A percentile compares a stretch with the other conserved stretches of the same genome.
These are phyloP conservation scores for Toxoplasma gondii DNA, from an alignment of 169 alveolate genomes.

Conservation along the genomic window DNA sequence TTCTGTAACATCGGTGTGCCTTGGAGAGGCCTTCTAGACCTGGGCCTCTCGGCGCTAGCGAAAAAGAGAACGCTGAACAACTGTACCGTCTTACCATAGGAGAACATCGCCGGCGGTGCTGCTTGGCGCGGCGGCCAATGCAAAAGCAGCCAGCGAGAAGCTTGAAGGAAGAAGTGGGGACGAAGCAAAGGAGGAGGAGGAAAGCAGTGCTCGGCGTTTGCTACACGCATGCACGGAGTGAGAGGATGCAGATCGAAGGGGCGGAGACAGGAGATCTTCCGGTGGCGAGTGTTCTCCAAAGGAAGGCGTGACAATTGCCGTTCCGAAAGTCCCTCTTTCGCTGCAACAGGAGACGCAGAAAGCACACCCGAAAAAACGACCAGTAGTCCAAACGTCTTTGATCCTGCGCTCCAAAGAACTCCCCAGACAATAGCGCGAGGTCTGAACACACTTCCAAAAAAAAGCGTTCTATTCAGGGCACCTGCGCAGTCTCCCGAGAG, in stretches of 20 bases:
- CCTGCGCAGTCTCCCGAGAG: too few relatives aligned
- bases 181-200: not conserved
- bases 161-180: not conserved
- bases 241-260: not conserved
- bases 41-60: not conserved
- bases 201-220: constrained; percentile 8
- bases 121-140: constrained; percentile 29
- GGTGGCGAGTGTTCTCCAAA: not conserved
- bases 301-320: not conserved
- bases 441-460: too few relatives aligned
- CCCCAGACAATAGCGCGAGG: too few relatives aligned
- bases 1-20: not conserved
- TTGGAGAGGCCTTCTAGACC: not conserved
- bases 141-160: constrained; percentile 27
- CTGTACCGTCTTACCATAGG: not conserved
- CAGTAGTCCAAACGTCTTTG: too few relatives aligned
- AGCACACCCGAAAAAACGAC: too few relatives aligned
- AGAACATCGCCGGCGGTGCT: not conserved
- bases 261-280: not conserved
- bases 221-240: not conserved
- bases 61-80: too few relatives aligned
- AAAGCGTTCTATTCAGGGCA: too few relatives aligned
- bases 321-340: not conserved
- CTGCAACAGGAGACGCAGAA: not conserved
- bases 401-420: too few relatives aligned